These are phyloP conservation scores for Salicornia ramosissima DNA, from an alignment of 148 eudicot genomes.

Conservation along the genomic window DNA sequence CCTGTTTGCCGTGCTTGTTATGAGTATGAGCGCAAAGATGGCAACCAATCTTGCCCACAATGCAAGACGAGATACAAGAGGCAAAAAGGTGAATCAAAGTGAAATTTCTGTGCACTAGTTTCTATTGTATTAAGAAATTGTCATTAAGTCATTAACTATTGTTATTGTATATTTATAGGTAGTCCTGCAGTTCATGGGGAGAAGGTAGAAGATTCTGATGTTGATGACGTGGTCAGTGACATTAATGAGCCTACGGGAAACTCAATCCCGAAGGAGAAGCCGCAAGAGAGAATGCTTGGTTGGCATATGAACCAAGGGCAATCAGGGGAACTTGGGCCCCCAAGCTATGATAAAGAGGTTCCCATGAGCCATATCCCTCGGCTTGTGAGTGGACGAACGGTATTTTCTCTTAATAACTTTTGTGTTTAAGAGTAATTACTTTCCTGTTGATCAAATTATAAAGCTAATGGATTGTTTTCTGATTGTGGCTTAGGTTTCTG, in stretches of 20 bases:
- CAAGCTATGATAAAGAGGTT: constrained; percentile 37
- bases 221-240: constrained; percentile 34
- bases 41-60: constrained; percentile 67
- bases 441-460: neutral
- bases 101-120: neutral
- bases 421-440: neutral
- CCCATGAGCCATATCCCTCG: constrained; percentile 35
- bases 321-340: constrained; percentile 33
- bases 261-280: constrained; percentile 27
- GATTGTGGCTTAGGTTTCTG: constrained; percentile 28
- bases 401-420: constrained; percentile 5
- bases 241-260: constrained; percentile 24
- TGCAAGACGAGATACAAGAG: constrained; percentile 78
- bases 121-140: neutral
- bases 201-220: constrained; percentile 39
- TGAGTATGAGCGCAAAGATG: constrained; percentile 72
- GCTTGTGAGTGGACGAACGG: constrained; percentile 37
- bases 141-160: constrained; percentile 7
- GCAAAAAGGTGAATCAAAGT: constrained; percentile 44
- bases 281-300: constrained; percentile 29
- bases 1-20: constrained; percentile 79
- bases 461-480: neutral
- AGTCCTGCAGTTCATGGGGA: constrained; percentile 42
- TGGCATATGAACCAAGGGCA: constrained; percentile 41
- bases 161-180: constrained; percentile 23